Evolutionary conservation across 495 filamentous ascomycete genomes (phyloP).

Genomic region (Clavariopsis aquatica): DNA sequence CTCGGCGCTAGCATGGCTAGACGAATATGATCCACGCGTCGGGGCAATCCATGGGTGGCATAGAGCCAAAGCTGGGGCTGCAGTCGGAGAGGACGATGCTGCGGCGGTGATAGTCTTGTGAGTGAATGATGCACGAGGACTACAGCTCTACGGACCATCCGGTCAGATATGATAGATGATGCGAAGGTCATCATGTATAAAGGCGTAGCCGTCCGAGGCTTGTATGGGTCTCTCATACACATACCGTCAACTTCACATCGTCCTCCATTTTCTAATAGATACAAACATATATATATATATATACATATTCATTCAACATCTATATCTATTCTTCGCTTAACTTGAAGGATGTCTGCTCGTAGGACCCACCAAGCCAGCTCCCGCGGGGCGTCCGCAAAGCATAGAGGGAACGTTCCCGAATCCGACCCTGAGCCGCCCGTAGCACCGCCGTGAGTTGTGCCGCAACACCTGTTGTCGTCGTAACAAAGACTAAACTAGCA

Average conservation of each 20-base stretch:
- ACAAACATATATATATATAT: background rate
- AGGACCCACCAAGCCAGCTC: background rate
- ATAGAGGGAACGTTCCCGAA: conserved; percentile 1
- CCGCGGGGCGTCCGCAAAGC: background rate
- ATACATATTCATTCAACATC: background rate
- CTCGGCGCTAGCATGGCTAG: background rate
- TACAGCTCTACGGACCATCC: background rate
- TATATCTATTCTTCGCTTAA: background rate
- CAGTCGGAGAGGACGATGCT: background rate
- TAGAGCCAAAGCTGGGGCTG: background rate
- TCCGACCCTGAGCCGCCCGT: conserved; percentile 2
- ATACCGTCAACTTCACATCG: background rate
- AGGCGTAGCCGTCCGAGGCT: background rate
- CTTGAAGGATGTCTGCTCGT: background rate
- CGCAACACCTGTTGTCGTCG: background rate
- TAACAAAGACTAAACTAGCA: background rate
- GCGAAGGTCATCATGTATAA: background rate
- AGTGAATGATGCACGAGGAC: background rate
- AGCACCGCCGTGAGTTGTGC: conserved; percentile 3
- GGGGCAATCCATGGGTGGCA: background rate
- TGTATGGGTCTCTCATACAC: background rate
- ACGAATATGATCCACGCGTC: background rate
- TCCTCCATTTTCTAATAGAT: background rate
- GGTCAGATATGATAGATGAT: background rate
- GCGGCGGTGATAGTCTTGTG: background rate